phyloP scores from a whole-genome alignment of 2,329 filamentous ascomycete genomes.

The Colletotrichum theobromicola region DNA sequence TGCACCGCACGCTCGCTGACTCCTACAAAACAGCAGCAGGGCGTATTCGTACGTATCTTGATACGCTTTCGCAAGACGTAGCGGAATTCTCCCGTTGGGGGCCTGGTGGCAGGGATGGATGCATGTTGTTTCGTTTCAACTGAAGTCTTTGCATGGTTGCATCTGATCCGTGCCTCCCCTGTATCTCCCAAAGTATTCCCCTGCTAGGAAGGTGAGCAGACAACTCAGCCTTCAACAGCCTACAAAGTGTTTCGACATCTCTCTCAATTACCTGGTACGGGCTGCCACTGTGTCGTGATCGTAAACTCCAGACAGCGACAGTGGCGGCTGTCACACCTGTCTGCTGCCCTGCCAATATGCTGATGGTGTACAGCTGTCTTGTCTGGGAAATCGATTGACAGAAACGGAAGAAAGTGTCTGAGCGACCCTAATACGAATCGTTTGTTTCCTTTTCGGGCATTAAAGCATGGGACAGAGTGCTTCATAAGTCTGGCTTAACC shows the following conservation, averaged over 20 bases:
- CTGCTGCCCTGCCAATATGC: not conserved
- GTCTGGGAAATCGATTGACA: not conserved
- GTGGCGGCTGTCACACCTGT: conserved; percentile 9
- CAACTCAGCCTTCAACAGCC: not conserved
- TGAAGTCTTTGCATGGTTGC: conserved; percentile 4
- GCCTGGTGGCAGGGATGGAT: not conserved
- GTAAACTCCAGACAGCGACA: not conserved
- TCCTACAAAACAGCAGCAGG: not conserved
- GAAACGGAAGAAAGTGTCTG: conserved; percentile 1
- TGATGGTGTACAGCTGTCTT: conserved; percentile 11
- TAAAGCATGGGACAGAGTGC: not conserved
- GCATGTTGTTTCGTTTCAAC: conserved; percentile 13
- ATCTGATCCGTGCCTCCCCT: conserved; percentile 2
- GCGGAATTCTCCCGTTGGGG: not conserved
- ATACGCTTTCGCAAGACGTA: not conserved
- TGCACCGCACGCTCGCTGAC: not conserved
- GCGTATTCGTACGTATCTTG: not conserved
- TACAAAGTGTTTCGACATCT: conserved; percentile 12
- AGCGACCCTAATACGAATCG: not conserved
- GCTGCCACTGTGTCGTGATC: not conserved
- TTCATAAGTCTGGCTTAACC: not conserved
- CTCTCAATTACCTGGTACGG: not conserved
- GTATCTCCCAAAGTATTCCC: not conserved
- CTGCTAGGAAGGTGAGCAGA: not conserved
- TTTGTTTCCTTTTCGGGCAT: not conserved